Conservation (phyloP, 148 eudicot genomes). For the Camellia granthamiana region DNA sequence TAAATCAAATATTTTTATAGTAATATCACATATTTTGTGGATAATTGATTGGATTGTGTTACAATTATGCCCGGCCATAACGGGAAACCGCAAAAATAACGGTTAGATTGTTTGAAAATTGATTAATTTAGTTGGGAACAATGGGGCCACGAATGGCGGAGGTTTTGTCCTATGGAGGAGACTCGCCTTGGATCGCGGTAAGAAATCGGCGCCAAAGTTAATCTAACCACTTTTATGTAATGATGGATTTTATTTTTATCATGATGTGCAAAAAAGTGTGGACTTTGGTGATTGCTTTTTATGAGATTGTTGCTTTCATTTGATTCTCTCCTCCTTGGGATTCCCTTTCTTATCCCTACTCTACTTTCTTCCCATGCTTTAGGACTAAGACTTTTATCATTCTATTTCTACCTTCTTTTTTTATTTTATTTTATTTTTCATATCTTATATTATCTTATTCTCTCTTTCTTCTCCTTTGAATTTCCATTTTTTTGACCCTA, state of each 20-base stretch:
- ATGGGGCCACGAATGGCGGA: conserved; percentile 17
- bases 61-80: background rate
- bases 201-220: conserved; percentile 19
- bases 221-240: background rate
- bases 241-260: background rate
- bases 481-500: background rate
- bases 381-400: background rate
- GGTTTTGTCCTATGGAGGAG: background rate
- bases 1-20: no score
- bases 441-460: background rate
- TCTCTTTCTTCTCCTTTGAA: background rate
- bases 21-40: background rate
- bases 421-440: background rate
- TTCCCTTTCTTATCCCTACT: background rate
- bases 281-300: background rate
- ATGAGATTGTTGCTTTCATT: conserved; percentile 15
- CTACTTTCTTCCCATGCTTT: conserved; percentile 4
- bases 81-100: background rate
- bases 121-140: background rate
- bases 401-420: background rate
- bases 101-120: background rate
- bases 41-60: background rate
- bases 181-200: conserved; percentile 10
- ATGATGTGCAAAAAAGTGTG: background rate
- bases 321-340: background rate